Base-by-base conservation (phyloP, 768 basidiomycete genomes). In the Lactifluus subvellereus region DNA sequence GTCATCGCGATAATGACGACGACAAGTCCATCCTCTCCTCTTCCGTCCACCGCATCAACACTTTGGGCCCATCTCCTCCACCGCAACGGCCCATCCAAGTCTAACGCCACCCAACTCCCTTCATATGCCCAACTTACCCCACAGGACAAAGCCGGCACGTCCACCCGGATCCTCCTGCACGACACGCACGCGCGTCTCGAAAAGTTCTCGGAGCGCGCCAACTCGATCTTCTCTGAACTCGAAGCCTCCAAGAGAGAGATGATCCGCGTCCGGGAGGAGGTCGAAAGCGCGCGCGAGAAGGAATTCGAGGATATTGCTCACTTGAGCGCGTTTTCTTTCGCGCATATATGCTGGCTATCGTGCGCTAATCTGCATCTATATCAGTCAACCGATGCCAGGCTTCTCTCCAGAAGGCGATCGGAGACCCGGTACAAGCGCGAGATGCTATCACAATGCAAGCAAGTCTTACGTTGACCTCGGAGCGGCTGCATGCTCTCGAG, bases 101-200 rank as follows among this genome's bases (percentile, higher is more conserved):
- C 70, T 37, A 60, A 67, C 14, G 67, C 67, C 55, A 63, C 66
- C 37, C 72, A 75, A 8, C 60, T 73, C 7, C 75, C 80, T n/a
- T 78, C 81, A 11, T 65, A 77, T 47, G 76, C 77, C 11, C 84
- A 59, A n/a, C 43, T 72, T 1, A 63, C 69, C 2, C 74, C 87
- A 4, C 67, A 81, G 33, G 88, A 90, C 74, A 88, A 81, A 67
- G 80, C 81, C 10, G 82, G 80, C 13, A 86, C 87, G 3, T 87
- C 88, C 6, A 85, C 85, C 75, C 82, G 88, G 45, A 79, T 89
- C 67, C 78, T 90, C 13, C 74, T 91, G 22, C 83, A 89, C 66
- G 89, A 90, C 70, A 89, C 87, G 0, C 87, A 89, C 60, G 81
- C 80, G 22, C 82, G 85, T 64, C 78, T 90, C 40, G 87, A 91